Evolutionary conservation across 2,329 filamentous ascomycete genomes (phyloP), one percentile per base, ranked within the genome.

Genomic region (Fusarium nurragi): DNA sequence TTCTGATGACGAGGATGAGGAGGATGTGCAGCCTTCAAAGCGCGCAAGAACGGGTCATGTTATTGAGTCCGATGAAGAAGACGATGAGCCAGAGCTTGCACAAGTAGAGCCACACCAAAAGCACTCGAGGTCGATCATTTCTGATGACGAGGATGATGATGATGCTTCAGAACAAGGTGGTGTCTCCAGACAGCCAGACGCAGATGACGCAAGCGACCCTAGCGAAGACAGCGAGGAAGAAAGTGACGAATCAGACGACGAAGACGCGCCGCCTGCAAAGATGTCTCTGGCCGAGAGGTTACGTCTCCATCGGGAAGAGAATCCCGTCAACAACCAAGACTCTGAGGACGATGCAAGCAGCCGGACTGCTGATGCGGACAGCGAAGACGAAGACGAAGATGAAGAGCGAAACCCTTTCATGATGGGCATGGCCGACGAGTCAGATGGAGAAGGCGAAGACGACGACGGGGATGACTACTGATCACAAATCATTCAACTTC

Each of bases 361-460:
- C 54, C 58, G 65, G 60, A 71, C 65, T 59, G 60, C 56, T 26
- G 60, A 54, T 8, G 37, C 48, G 22, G 64, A 67, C 3, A 63
- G 60, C 3, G 62, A 68, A 21, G 69, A 73, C 1, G 68, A 63
- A 0, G 68, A 68, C 3, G 67, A 67, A 1, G 69, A 73, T 2
- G 68, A 63, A 2, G 68, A 69, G 6, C 70, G 68, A 2, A 69
- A 72, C 18, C 74, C 66, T 1, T 67, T 77, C 23, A 59, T 78
- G 8, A 68, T 73, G 40, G 64, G 65, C 18, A 75, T 78, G 74
- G 77, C 77, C 0, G 75, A 72, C 3, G 77, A 77, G 28, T 71
- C 73, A 2, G 73, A 74, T 3, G 71, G 69, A 9, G 70, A 69
- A n/a, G 70, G 63, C 3, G 69, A 73, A 1, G 56, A 53, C 19